Evolutionary conservation across 768 basidiomycete species (phyloP).

Genomic region (Termitomyces sp.): DNA sequence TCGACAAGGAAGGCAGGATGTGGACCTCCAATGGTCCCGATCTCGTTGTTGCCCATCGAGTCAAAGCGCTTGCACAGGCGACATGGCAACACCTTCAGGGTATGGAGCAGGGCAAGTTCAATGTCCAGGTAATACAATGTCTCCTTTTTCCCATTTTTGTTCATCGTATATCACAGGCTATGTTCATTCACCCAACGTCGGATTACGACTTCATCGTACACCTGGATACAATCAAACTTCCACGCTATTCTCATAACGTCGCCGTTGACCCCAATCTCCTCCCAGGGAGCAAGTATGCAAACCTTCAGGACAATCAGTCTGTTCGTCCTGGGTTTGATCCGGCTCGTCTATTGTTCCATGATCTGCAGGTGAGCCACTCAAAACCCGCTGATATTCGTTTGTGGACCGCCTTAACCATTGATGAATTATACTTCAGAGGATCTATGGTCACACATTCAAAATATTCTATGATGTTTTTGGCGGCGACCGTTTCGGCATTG

Average conservation of each 20-base stretch:
- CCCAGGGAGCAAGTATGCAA: constrained; percentile 39
- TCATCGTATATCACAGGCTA: constrained; percentile 37
- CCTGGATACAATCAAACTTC: constrained; percentile 55
- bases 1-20: constrained; percentile 64
- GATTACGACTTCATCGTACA: constrained; percentile 86
- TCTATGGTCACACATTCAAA: constrained; percentile 71
- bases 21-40: constrained; percentile 74
- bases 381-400: not conserved
- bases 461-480: constrained; percentile 85
- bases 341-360: constrained; percentile 54
- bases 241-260: constrained; percentile 74
- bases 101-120: constrained; percentile 41
- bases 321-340: constrained; percentile 39
- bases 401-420: constrained; percentile 11
- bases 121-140: constrained; percentile 48
- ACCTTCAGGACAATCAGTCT: constrained; percentile 28
- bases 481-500: constrained; percentile 69
- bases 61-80: constrained; percentile 70
- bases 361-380: constrained; percentile 55
- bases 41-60: constrained; percentile 64
- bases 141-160: not conserved
- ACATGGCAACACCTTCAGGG: constrained; percentile 56
- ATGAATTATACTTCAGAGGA: constrained; percentile 34
- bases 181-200: constrained; percentile 78
- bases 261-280: constrained; percentile 43